phyloP scores from a whole-genome alignment of 192 early-diverging fungal genomes.

The Backusella morwellensis region DNA sequence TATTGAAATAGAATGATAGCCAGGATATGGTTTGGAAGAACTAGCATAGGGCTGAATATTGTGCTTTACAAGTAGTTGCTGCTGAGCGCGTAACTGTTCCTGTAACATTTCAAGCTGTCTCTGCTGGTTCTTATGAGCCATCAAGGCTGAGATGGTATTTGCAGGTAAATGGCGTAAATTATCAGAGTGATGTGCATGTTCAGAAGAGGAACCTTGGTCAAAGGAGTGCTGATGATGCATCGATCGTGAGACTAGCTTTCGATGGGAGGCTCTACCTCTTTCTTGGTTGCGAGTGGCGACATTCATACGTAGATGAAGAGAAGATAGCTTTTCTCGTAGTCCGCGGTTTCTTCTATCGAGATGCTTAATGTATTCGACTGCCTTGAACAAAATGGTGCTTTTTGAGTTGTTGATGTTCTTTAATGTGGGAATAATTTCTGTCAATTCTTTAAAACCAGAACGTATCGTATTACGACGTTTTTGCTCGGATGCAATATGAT shows the following conservation, averaged over 20 bases:
- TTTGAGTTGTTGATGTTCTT: constrained; percentile 67
- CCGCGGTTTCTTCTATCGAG: constrained; percentile 54
- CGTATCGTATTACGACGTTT: constrained; percentile 74
- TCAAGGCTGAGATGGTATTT: constrained; percentile 20
- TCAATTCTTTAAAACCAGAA: constrained; percentile 86
- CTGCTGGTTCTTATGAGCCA: constrained; percentile 36
- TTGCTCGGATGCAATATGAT: constrained; percentile 75
- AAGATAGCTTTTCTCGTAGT: constrained; percentile 23
- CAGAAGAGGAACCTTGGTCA: not conserved
- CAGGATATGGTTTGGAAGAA: not conserved
- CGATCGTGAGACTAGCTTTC: not conserved
- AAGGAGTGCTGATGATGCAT: constrained; percentile 3
- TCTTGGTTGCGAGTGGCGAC: constrained; percentile 8
- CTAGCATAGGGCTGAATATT: not conserved
- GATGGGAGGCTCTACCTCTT: not conserved
- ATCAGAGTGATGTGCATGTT: not conserved
- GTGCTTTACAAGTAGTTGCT: constrained; percentile 26
- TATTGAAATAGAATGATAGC: constrained; percentile 2
- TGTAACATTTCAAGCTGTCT: constrained; percentile 26
- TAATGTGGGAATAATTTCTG: constrained; percentile 80
- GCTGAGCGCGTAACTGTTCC: constrained; percentile 30
- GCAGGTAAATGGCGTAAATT: not conserved
- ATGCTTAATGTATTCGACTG: constrained; percentile 62
- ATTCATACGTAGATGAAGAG: constrained; percentile 22
- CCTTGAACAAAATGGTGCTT: constrained; percentile 64